Conservation (phyloP, 805 yeast species). For the Saccharomycopsis capsularis region DNA sequence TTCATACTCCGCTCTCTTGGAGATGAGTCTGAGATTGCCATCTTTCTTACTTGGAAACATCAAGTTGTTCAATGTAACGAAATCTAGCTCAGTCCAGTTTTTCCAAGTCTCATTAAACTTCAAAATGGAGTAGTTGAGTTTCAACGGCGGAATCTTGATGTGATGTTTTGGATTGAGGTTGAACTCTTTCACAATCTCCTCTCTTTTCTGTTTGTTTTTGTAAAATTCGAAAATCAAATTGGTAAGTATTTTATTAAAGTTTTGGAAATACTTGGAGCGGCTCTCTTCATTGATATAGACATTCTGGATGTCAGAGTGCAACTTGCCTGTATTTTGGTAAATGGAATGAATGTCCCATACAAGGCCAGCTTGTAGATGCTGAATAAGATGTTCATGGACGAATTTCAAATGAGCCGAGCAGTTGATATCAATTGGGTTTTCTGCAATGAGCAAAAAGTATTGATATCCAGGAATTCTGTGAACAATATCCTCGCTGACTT, state of each 20-base stretch:
- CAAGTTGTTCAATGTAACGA: slow-evolving; percentile 14
- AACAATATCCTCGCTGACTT: slow-evolving; percentile 7
- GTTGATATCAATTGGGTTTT: slow-evolving; percentile 10
- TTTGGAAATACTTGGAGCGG: slow-evolving; percentile 3
- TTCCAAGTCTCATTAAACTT: slow-evolving; percentile 15
- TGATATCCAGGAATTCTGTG: slow-evolving; percentile 17
- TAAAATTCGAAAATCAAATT: slow-evolving; percentile 15
- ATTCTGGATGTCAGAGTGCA: slow-evolving; percentile 11
- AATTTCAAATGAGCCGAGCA: slow-evolving; percentile 13
- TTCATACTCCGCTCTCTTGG: slow-evolving; percentile 5
- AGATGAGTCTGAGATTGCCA: background rate
- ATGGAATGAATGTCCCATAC: slow-evolving; percentile 21
- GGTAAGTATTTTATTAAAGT: slow-evolving; percentile 13
- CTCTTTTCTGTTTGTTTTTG: slow-evolving; percentile 5
- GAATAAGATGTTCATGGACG: slow-evolving; percentile 7
- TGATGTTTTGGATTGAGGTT: slow-evolving; percentile 18
- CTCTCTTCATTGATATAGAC: background rate
- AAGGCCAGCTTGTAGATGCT: slow-evolving; percentile 16
- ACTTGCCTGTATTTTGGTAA: slow-evolving; percentile 6
- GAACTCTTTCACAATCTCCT: slow-evolving; percentile 13
- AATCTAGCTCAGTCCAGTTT: slow-evolving; percentile 20
- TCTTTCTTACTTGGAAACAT: slow-evolving; percentile 3
- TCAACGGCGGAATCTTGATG: slow-evolving; percentile 12
- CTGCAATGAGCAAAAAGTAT: slow-evolving; percentile 11
- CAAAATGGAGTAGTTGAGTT: slow-evolving; percentile 6